Percentiles rank a stretch among this genome's conserved stretches.
Conservation (phyloP, 805 yeast genomes). For the Wickerhamiella galacta region DNA sequence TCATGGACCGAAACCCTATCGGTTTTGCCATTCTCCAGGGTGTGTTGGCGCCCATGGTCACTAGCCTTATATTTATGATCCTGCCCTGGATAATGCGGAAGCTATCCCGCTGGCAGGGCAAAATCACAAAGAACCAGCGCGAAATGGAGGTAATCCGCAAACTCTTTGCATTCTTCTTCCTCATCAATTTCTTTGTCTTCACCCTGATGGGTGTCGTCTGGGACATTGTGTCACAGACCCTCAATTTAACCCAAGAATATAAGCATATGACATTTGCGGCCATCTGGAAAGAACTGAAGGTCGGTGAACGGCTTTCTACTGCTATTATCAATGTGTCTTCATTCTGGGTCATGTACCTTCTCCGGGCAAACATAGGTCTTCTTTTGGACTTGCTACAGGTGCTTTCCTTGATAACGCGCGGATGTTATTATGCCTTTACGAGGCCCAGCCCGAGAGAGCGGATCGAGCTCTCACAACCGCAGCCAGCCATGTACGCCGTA, state of each 20-base stretch:
- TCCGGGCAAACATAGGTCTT: slow-evolving; percentile 20
- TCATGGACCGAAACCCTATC: slow-evolving; percentile 15
- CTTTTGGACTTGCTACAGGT: slow-evolving; percentile 20
- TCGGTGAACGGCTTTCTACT: slow-evolving; percentile 21
- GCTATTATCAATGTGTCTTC: slow-evolving; percentile 25
- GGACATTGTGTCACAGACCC: slow-evolving; percentile 21
- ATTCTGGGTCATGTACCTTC: slow-evolving; percentile 27
- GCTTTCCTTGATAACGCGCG: slow-evolving; percentile 13
- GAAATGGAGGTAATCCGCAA: slow-evolving; percentile 24
- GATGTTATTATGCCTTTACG: slow-evolving; percentile 13
- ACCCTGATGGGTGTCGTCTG: slow-evolving; percentile 25
- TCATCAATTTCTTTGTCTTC: slow-evolving; percentile 24
- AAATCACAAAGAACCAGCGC: slow-evolving; percentile 22
- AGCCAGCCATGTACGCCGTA: slow-evolving; percentile 21
- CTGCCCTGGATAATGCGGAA: slow-evolving; percentile 23
- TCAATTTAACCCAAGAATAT: slow-evolving; percentile 7
- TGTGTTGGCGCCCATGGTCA: slow-evolving; percentile 22
- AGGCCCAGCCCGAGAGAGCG: slow-evolving; percentile 22
- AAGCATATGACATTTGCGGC: slow-evolving; percentile 12
- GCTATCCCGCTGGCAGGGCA: slow-evolving; percentile 24
- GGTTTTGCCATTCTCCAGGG: slow-evolving; percentile 25
- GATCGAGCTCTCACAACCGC: slow-evolving; percentile 20
- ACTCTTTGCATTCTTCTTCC: slow-evolving; percentile 23
- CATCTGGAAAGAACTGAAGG: slow-evolving; percentile 16
- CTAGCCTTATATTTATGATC: slow-evolving; percentile 21